Evolutionary conservation across 2,329 filamentous ascomycete species (phyloP).

Genomic region (Didymella segeticola): DNA sequence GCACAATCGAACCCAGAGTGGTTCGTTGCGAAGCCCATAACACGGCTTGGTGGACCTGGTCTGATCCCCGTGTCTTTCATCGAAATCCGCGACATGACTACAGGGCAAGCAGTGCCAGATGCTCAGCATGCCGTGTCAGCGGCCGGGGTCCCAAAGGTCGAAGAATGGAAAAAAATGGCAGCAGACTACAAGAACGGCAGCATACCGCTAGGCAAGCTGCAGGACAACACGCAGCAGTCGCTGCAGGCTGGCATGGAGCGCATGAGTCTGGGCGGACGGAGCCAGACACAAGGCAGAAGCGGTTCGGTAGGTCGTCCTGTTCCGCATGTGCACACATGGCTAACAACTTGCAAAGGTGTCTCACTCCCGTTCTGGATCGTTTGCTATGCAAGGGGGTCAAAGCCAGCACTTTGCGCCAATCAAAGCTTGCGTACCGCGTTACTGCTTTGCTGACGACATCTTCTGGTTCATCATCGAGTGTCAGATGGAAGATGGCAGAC

Average conservation of each 20-base stretch:
- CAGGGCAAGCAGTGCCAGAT: constrained; percentile 81
- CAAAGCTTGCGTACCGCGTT: constrained; percentile 84
- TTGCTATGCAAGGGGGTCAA: constrained; percentile 49
- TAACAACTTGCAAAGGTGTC: constrained; percentile 30
- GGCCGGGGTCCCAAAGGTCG: constrained; percentile 90
- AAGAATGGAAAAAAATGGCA: constrained; percentile 99
- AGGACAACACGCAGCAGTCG: constrained; percentile 59
- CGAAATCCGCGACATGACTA: constrained; percentile 92
- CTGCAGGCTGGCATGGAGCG: constrained; percentile 70
- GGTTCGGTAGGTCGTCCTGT: constrained; percentile 39
- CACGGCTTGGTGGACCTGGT: constrained; percentile 90
- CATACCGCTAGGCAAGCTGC: constrained; percentile 92
- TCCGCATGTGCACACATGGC: background rate
- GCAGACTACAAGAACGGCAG: constrained; percentile 99
- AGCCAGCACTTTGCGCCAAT: constrained; percentile 73
- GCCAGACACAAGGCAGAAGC: constrained; percentile 31
- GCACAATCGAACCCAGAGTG: constrained; percentile 98
- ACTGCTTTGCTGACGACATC: constrained; percentile 96
- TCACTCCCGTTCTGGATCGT: constrained; percentile 46
- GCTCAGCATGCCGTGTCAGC: constrained; percentile 83
- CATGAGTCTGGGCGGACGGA: constrained; percentile 70
- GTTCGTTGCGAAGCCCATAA: constrained; percentile 99
- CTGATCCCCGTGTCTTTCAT: constrained; percentile 97
- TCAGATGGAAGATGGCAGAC: constrained; percentile 84
- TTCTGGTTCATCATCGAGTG: constrained; percentile 99